Conservation (phyloP, 2,329 filamentous ascomycete species). For the Fusarium solani-melongenae region DNA sequence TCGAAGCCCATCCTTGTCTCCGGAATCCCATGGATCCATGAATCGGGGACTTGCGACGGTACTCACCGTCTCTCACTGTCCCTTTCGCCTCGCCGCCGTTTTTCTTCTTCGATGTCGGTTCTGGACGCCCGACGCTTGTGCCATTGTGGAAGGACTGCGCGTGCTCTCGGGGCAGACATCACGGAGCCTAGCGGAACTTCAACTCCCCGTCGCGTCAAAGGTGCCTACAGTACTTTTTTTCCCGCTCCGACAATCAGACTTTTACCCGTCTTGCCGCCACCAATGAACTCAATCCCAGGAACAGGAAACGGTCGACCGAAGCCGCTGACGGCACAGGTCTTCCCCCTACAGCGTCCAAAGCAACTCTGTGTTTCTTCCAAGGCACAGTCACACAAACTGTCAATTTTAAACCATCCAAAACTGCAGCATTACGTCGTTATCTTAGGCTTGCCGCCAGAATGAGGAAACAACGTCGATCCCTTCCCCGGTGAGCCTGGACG, state of each 20-base stretch:
- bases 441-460: not conserved
- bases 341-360: slow-evolving; percentile 9
- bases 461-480: slow-evolving; percentile 31
- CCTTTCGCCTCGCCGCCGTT: not conserved
- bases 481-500: slow-evolving; percentile 29
- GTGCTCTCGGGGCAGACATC: slow-evolving; percentile 1
- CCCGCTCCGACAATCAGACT: slow-evolving; percentile 16
- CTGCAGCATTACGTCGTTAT: slow-evolving; percentile 40
- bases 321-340: slow-evolving; percentile 31
- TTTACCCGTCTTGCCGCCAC: slow-evolving; percentile 9
- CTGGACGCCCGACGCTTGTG: slow-evolving; percentile 1
- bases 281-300: slow-evolving; percentile 26
- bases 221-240: not conserved
- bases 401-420: slow-evolving; percentile 4
- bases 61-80: slow-evolving; percentile 1
- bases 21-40: slow-evolving; percentile 26
- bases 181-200: not conserved
- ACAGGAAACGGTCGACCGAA: slow-evolving; percentile 21
- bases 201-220: not conserved
- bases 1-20: slow-evolving; percentile 15
- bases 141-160: slow-evolving; percentile 12
- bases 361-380: slow-evolving; percentile 12
- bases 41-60: slow-evolving; percentile 11
- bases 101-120: slow-evolving; percentile 2
- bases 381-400: slow-evolving; percentile 20